Evolutionary conservation across 371 early-diverging fungal genomes (phyloP), one percentile per base, ranked within the genome.

Genomic region (Apophysomyces elegans): DNA sequence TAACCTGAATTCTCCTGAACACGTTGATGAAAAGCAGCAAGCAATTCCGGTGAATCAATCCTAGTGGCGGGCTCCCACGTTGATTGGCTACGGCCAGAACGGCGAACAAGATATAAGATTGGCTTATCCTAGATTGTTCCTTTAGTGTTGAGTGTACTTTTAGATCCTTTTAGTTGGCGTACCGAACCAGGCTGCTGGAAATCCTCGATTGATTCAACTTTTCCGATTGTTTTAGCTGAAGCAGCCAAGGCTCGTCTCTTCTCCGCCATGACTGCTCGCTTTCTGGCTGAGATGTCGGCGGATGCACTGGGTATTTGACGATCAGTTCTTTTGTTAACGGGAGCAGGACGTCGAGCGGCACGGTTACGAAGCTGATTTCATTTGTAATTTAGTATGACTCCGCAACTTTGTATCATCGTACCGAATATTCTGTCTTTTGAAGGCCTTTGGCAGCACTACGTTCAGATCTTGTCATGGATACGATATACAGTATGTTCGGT

Each of bases 1-100:
- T 72, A 72, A 13, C 72, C 72, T 5, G 67, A 64, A n/a, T 56
- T 38, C 5, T 62, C 56, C 50, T 71, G 61, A 9, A 66, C 60
- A 11, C 43, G 57, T 32, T 68, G 65, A 12, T 59, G 59, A 62
- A 75, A 70, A 35, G 59, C 64, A 7, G 37, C 50, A 50, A 75
- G 45, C 3, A 69, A 39, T 5, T 26, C 57, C 45, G 36, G 47
- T 9, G 61, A 26, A 21, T 58, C 43, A 21, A 74, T 69, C 1
- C 46, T 37, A 7, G 41, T 50, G 14, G 61, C 68, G 39, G 54
- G n/a, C 21, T 18, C 54, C 54, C 54, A 50, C 54, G 21, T 5
- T 32, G 54, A 26, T 11, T 50, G 54, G 7, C 11, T 50, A 21
- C 11, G 5, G 5, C 54, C 54, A 50, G 54, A 5, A 50, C n/a